Conservation (phyloP, 2,329 filamentous ascomycete genomes). For the Penicillium concentricum region DNA sequence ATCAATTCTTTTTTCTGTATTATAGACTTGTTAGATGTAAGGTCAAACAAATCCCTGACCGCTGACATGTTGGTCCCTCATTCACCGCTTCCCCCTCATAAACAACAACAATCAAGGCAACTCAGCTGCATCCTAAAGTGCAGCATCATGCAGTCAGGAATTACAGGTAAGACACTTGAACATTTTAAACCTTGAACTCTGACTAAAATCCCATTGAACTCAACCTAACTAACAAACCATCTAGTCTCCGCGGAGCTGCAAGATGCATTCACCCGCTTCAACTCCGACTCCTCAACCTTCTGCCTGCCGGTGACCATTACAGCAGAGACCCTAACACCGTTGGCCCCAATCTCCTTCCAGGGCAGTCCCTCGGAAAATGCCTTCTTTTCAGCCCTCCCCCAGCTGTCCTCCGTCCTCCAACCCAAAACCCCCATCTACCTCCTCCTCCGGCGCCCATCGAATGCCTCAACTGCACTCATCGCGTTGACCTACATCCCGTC, state of each 20-base stretch:
- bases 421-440: slow-evolving; percentile 60
- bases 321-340: slow-evolving; percentile 44
- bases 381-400: slow-evolving; percentile 53
- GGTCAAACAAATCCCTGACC: neutral
- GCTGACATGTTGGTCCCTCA: slow-evolving; percentile 25
- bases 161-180: slow-evolving; percentile 38
- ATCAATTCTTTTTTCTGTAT: neutral
- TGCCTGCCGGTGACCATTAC: slow-evolving; percentile 49
- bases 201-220: neutral
- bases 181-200: too few relatives aligned
- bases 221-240: slow-evolving; percentile 6
- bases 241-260: slow-evolving; percentile 49
- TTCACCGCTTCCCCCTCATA: slow-evolving; percentile 24
- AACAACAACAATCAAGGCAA: slow-evolving; percentile 20
- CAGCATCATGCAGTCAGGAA: slow-evolving; percentile 49
- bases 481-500: slow-evolving; percentile 65
- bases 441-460: slow-evolving; percentile 53
- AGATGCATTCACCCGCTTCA: slow-evolving; percentile 47
- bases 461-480: slow-evolving; percentile 35
- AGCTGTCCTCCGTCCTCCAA: slow-evolving; percentile 52
- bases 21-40: neutral
- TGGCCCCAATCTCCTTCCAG: slow-evolving; percentile 40
- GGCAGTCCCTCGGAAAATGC: slow-evolving; percentile 40
- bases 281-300: slow-evolving; percentile 41
- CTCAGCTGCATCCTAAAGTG: slow-evolving; percentile 5